phyloP scores from a whole-genome alignment of 2,329 filamentous ascomycete species.

The Orbilia blumenaviensis region DNA sequence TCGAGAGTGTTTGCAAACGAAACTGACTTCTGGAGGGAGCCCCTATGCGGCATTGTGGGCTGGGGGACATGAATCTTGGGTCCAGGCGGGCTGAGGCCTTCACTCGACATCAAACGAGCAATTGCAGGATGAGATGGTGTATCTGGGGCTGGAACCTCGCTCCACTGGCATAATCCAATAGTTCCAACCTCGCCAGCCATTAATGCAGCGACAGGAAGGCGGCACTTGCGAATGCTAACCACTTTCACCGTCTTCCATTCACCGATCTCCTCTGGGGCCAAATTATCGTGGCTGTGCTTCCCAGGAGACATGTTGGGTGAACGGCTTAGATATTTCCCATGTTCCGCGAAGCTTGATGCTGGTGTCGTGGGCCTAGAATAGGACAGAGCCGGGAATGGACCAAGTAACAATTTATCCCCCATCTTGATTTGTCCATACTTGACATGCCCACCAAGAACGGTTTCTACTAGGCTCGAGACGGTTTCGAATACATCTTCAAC shows the following conservation, averaged over 20 bases:
- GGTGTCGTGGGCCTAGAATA: slow-evolving; percentile 56
- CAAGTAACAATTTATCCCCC: slow-evolving; percentile 79
- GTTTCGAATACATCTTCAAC: slow-evolving; percentile 81
- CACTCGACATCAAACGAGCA: slow-evolving; percentile 11
- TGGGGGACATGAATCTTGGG: slow-evolving; percentile 56
- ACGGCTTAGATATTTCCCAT: slow-evolving; percentile 63
- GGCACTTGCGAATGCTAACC: slow-evolving; percentile 85
- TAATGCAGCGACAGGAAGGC: slow-evolving; percentile 80
- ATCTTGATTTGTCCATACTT: slow-evolving; percentile 80
- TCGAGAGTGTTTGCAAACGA: slow-evolving; percentile 62
- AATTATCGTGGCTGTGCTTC: slow-evolving; percentile 64
- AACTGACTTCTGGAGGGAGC: slow-evolving; percentile 59
- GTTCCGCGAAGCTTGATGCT: slow-evolving; percentile 63
- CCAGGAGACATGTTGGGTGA: slow-evolving; percentile 45
- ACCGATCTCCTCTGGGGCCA: slow-evolving; percentile 67
- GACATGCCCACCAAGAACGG: slow-evolving; percentile 85
- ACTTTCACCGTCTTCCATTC: slow-evolving; percentile 85
- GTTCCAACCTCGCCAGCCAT: slow-evolving; percentile 87
- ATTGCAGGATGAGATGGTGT: slow-evolving; percentile 57
- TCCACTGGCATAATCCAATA: slow-evolving; percentile 73
- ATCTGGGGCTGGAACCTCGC: slow-evolving; percentile 64
- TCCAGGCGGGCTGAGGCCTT: slow-evolving; percentile 27
- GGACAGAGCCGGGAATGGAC: slow-evolving; percentile 71
- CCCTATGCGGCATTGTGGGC: slow-evolving; percentile 58
- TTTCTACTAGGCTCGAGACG: slow-evolving; percentile 61